These are phyloP conservation scores for Quercus cerris DNA, from an alignment of 306 rosid species.

Conservation along the genomic window DNA sequence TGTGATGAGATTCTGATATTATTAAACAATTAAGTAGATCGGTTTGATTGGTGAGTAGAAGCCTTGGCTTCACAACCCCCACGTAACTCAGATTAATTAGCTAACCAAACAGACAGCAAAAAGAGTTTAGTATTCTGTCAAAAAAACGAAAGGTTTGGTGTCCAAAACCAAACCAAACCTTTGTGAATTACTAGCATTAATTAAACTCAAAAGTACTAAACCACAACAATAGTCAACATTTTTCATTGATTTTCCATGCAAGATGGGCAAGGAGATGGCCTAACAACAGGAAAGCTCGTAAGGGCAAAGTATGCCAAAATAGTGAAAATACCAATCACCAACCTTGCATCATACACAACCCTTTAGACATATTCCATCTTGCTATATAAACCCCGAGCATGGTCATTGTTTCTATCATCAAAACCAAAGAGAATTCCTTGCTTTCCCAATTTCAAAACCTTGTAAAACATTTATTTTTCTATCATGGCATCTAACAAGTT, in stretches of 20 bases:
- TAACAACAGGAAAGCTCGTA: not conserved
- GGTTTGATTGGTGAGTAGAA: too few species aligned
- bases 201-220: not conserved
- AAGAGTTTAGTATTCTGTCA: too few species aligned
- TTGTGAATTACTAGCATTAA: not conserved
- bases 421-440: not conserved
- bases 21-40: too few species aligned
- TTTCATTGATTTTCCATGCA: not conserved
- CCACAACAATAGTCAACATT: not conserved
- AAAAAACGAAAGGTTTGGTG: too few species aligned
- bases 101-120: too few species aligned
- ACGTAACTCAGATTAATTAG: too few species aligned
- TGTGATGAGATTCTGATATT: too few species aligned
- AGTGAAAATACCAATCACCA: not conserved
- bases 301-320: not conserved
- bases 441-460: not conserved
- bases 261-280: not conserved
- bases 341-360: not conserved
- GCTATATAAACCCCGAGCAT: not conserved
- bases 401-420: not conserved
- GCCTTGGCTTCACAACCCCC: too few species aligned
- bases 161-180: too few species aligned
- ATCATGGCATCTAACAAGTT: constrained; percentile 12
- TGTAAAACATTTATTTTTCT: not conserved
- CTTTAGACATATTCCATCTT: not conserved